Evolutionary conservation across 2,329 filamentous ascomycete genomes (phyloP), one percentile per base, ranked within the genome.

Genomic region (Phialophora tarda): DNA sequence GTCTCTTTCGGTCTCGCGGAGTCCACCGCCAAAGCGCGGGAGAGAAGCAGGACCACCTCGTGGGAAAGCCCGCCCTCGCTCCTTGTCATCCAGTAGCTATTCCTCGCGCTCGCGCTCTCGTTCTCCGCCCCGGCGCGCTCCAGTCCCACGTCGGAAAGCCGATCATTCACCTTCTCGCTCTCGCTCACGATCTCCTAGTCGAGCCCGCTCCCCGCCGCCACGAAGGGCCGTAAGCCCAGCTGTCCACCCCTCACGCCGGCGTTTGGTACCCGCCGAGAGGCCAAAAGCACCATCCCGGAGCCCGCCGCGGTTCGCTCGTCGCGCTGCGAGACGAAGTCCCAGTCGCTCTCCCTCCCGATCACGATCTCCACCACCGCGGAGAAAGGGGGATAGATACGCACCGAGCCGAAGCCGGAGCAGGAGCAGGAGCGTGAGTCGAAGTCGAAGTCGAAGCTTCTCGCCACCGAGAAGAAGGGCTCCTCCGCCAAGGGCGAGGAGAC

Each of bases 1-100:
- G 23, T 72, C 69, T 59, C 63, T 61, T 30, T 71, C 69, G 23
- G 62, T 53, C 11, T 71, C 71, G 41, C 69, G 64, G 10, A 63
- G 63, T 41, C 60, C 69, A 41, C 70, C 73, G 47, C 71, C 59
- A 26, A 61, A 28, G 10, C 30, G 59, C 32, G 30, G 65, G 26
- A 65, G 71, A 44, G 66, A 65, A 26, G 54, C 50, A 14, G 48
- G 23, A 32, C 61, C 55, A 44, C 57, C 54, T 47, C 69, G 69
- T 4, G 66, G 67, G 11, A 38, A 65, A 48, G 48, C 60, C n/a
- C 62, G 60, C 23, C 66, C 67, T 24, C 62, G 67, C 6, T 71
- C 69, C 24, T 28, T 10, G 17, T 68, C 62, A 10, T 64, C 63
- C 58, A 69, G 66, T 56, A 59, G 64, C 30, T 60, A n/a, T 28